Percentiles rank a stretch among this genome's conserved stretches.
Evolutionary conservation across 345 rosid genomes (phyloP).

Genomic region (Acer negundo): DNA sequence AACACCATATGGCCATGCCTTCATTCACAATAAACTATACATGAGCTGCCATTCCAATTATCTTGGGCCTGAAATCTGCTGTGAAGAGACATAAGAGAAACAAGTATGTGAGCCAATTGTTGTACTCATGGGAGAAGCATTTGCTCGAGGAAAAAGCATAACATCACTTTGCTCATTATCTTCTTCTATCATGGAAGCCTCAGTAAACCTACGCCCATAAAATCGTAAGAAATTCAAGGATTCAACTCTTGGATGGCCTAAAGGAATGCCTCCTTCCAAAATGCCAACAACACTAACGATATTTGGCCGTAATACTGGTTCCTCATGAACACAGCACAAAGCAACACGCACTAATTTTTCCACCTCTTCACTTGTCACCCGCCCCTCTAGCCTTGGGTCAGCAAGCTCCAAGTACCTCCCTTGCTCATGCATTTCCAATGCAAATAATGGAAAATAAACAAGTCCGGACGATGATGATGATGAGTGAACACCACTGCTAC

Average conservation of each 20-base stretch:
- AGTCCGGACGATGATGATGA: slow-evolving; percentile 41
- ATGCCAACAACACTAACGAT: slow-evolving; percentile 68
- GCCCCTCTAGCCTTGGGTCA: slow-evolving; percentile 75
- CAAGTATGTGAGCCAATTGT: slow-evolving; percentile 35
- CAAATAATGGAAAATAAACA: slow-evolving; percentile 75
- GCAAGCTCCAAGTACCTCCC: slow-evolving; percentile 75
- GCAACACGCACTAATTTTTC: slow-evolving; percentile 59
- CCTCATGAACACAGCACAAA: slow-evolving; percentile 77
- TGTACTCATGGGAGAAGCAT: slow-evolving; percentile 37
- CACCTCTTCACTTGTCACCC: slow-evolving; percentile 59
- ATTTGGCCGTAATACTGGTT: slow-evolving; percentile 57
- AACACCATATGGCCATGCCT: background rate
- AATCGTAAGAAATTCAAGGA: slow-evolving; percentile 84
- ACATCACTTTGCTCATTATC: slow-evolving; percentile 34
- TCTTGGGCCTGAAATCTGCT: slow-evolving; percentile 89
- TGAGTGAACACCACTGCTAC: slow-evolving; percentile 37
- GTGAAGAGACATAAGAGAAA: slow-evolving; percentile 71
- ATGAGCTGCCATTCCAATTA: slow-evolving; percentile 26
- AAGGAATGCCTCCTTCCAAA: slow-evolving; percentile 69
- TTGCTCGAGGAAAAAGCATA: slow-evolving; percentile 34
- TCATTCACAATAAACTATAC: slow-evolving; percentile 20
- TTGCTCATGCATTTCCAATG: slow-evolving; percentile 85
- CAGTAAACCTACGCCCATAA: slow-evolving; percentile 76
- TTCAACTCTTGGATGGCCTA: slow-evolving; percentile 64
- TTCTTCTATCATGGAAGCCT: slow-evolving; percentile 63